phyloP scores from a whole-genome alignment of 768 basidiomycete species.

The Auriscalpium orientale region DNA sequence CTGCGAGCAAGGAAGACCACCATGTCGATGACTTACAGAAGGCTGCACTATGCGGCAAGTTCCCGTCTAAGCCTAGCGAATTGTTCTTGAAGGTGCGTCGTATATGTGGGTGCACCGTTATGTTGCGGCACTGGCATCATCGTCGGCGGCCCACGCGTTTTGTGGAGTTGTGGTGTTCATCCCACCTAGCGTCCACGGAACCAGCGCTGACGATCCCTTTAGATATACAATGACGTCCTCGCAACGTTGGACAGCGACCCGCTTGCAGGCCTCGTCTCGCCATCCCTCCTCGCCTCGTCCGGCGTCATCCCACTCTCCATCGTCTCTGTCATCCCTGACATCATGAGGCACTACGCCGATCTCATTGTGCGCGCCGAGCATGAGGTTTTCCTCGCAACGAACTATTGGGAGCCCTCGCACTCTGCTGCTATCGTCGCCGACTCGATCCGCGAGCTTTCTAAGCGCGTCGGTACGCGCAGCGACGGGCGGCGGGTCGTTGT shows the following conservation, averaged over 20 bases:
- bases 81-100: conserved; percentile 49
- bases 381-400: conserved; percentile 64
- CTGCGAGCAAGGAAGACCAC: neutral
- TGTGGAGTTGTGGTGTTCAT: no score
- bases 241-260: conserved; percentile 49
- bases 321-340: conserved; percentile 63
- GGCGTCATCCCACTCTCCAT: conserved; percentile 58
- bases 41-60: conserved; percentile 43
- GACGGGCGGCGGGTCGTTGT: conserved; percentile 41
- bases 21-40: conserved; percentile 31
- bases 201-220: no score
- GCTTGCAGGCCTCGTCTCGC: conserved; percentile 50
- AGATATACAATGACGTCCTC: conserved; percentile 61
- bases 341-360: conserved; percentile 62
- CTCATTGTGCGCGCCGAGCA: conserved; percentile 53
- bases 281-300: conserved; percentile 52
- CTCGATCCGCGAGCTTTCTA: conserved; percentile 30
- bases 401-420: conserved; percentile 49
- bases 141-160: no score
- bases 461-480: conserved; percentile 34
- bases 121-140: neutral
- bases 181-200: no score
- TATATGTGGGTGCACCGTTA: neutral
- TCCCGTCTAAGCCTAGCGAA: conserved; percentile 46
- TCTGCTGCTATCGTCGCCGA: conserved; percentile 42